phyloP scores from a whole-genome alignment of 139 green algal species.

The Chara braunii region DNA sequence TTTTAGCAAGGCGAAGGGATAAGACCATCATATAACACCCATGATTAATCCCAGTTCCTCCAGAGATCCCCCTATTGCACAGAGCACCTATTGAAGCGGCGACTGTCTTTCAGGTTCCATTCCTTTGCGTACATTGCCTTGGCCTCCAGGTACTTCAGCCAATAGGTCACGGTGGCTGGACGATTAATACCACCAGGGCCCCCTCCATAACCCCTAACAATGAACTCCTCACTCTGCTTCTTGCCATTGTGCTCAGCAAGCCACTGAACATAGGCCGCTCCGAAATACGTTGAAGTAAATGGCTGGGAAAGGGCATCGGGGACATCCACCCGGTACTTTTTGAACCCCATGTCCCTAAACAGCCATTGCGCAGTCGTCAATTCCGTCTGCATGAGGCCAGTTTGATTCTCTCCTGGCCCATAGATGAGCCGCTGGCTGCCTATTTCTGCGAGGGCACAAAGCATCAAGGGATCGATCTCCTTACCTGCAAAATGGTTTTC shows the following conservation, averaged over 20 bases:
- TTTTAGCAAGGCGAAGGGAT: too few species aligned
- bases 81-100: too few species aligned
- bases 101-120: too few species aligned
- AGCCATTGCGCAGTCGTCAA: conserved; percentile 6
- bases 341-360: neutral
- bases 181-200: conserved; percentile 8
- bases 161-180: conserved; percentile 10
- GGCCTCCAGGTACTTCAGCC: conserved; percentile 20
- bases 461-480: conserved; percentile 2
- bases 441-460: neutral
- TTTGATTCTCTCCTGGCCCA: neutral
- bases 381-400: conserved; percentile 18
- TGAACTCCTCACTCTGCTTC: conserved; percentile 34
- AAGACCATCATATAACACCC: too few species aligned
- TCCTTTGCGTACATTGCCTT: too few species aligned
- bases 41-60: too few species aligned
- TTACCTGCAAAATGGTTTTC: conserved; percentile 3
- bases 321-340: neutral
- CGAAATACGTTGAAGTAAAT: conserved; percentile 5
- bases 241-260: too few species aligned
- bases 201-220: conserved; percentile 34
- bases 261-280: conserved; percentile 3
- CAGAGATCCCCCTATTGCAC: too few species aligned
- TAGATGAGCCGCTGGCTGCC: conserved; percentile 21
- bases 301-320: conserved; percentile 4